phyloP scores from a whole-genome alignment of 1,284 basidiomycete species.

The Leccinum pachyderme region DNA sequence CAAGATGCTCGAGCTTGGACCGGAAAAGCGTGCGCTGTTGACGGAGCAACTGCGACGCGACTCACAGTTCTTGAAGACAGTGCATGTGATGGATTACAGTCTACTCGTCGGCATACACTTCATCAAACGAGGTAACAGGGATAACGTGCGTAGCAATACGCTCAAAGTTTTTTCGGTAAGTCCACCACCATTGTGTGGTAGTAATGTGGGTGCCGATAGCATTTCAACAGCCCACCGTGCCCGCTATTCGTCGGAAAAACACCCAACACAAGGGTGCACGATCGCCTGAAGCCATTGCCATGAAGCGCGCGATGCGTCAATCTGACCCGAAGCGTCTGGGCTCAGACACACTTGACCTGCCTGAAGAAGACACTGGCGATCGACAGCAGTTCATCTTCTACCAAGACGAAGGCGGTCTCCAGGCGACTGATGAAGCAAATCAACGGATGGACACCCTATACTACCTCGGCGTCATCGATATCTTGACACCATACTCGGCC shows the following conservation, averaged over 20 bases:
- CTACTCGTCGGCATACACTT: constrained; percentile 94
- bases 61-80: constrained; percentile 77
- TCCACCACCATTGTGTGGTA: constrained; percentile 13
- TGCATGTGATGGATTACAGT: constrained; percentile 97
- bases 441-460: constrained; percentile 79
- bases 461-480: constrained; percentile 94
- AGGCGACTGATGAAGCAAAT: constrained; percentile 87
- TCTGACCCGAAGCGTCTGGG: constrained; percentile 80
- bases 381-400: constrained; percentile 90
- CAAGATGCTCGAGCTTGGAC: constrained; percentile 83
- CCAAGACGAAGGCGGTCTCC: constrained; percentile 93
- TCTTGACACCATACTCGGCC: constrained; percentile 83
- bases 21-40: constrained; percentile 89
- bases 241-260: constrained; percentile 52
- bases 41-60: constrained; percentile 89
- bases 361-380: constrained; percentile 70
- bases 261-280: constrained; percentile 53
- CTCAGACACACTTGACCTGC: constrained; percentile 60
- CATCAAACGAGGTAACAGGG: constrained; percentile 86
- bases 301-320: constrained; percentile 81
- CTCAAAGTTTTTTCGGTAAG: constrained; percentile 89
- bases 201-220: constrained; percentile 5
- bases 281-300: constrained; percentile 74
- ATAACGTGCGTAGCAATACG: constrained; percentile 87
- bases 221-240: constrained; percentile 58